These are phyloP conservation scores for Oryza longistaminata DNA, from an alignment of 176 grass and related monocot genomes.

Conservation along the genomic window DNA sequence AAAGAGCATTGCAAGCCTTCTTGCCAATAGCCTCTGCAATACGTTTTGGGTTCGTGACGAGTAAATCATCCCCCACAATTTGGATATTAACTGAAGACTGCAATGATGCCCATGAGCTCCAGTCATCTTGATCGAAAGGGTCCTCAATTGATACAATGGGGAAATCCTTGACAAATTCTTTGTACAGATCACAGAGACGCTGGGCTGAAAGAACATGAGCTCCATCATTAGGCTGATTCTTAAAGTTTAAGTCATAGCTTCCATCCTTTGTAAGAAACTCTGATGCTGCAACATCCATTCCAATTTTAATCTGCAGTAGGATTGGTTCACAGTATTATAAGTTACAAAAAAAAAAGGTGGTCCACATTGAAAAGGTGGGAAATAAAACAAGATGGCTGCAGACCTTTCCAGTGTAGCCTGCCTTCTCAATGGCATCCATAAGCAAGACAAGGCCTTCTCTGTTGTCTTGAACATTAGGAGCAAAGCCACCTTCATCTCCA, in stretches of 20 bases:
- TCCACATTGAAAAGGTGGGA: not conserved
- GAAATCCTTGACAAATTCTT: constrained; percentile 86
- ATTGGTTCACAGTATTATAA: constrained; percentile 18
- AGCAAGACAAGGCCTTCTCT: constrained; percentile 94
- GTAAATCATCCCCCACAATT: constrained; percentile 91
- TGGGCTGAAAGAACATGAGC: constrained; percentile 62
- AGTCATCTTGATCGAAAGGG: constrained; percentile 98
- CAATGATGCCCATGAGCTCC: constrained; percentile 82
- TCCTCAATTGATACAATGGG: constrained; percentile 99
- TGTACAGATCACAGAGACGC: constrained; percentile 70
- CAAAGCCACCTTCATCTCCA: constrained; percentile 97
- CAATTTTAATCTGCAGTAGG: constrained; percentile 86
- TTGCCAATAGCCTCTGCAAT: constrained; percentile 84
- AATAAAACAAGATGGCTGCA: constrained; percentile 1
- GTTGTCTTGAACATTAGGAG: constrained; percentile 99
- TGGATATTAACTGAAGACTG: constrained; percentile 88
- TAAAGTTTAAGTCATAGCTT: constrained; percentile 91
- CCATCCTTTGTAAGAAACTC: constrained; percentile 91
- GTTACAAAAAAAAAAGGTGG: not conserved
- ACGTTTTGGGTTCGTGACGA: constrained; percentile 96
- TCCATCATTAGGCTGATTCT: constrained; percentile 93
- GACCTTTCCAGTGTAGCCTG: constrained; percentile 89
- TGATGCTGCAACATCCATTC: constrained; percentile 97
- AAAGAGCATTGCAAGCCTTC: constrained; percentile 90
- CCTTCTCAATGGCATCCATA: constrained; percentile 96